phyloP scores from a whole-genome alignment of 1,284 basidiomycete genomes.

The Termitomyces sp. region DNA sequence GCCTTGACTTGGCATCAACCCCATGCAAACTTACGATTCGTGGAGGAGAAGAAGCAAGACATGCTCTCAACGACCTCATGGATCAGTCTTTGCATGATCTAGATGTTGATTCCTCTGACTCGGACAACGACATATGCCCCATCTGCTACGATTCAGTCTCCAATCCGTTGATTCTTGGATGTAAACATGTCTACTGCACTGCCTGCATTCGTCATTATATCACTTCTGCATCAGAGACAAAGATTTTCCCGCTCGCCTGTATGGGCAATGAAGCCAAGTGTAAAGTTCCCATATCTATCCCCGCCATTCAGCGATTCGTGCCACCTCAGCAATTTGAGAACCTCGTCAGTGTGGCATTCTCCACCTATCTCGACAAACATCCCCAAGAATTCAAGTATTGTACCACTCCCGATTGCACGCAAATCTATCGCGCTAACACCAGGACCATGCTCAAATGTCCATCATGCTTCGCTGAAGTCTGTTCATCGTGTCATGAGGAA shows the following conservation, averaged over 20 bases:
- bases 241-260: constrained; percentile 48
- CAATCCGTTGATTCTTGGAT: constrained; percentile 41
- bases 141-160: constrained; percentile 45
- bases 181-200: constrained; percentile 50
- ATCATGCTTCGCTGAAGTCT: constrained; percentile 49
- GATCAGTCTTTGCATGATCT: constrained; percentile 31
- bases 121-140: constrained; percentile 36
- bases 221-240: constrained; percentile 39
- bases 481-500: constrained; percentile 47
- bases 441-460: constrained; percentile 25
- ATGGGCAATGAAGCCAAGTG: constrained; percentile 47
- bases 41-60: constrained; percentile 46
- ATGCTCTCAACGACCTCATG: constrained; percentile 39
- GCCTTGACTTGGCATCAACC: constrained; percentile 30
- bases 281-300: constrained; percentile 43
- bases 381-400: constrained; percentile 47
- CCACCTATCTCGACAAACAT: constrained; percentile 39
- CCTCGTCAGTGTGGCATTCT: constrained; percentile 43
- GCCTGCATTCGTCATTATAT: constrained; percentile 49
- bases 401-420: constrained; percentile 52
- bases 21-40: constrained; percentile 37
- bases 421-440: constrained; percentile 43
- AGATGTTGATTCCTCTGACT: constrained; percentile 11
- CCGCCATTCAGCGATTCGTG: constrained; percentile 44
- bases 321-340: constrained; percentile 37